phyloP scores from a whole-genome alignment of 441 rosid species.

The Populus hybrid region DNA sequence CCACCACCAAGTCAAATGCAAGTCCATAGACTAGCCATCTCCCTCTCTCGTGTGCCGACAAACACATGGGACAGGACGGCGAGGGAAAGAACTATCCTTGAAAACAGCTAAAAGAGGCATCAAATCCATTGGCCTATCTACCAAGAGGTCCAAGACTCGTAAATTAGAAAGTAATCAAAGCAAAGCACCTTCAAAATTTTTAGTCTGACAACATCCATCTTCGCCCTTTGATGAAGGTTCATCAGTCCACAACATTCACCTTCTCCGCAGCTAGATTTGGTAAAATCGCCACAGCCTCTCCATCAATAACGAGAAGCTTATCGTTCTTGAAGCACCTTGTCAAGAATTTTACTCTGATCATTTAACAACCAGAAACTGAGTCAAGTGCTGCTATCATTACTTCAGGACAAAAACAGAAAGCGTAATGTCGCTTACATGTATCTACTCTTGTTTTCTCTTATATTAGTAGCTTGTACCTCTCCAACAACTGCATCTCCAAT shows the following conservation, averaged over 20 bases:
- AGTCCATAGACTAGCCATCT: no score
- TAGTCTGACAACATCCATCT: no score
- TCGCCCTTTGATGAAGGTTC: neutral
- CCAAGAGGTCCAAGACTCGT: neutral
- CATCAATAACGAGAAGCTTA: constrained; percentile 55
- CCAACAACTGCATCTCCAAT: constrained; percentile 62
- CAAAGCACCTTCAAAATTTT: neutral
- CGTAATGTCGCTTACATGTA: constrained; percentile 46
- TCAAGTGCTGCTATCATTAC: neutral
- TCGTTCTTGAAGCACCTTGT: constrained; percentile 73
- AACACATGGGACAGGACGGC: neutral
- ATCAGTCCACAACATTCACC: neutral
- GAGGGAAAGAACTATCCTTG: neutral
- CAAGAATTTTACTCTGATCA: constrained; percentile 62
- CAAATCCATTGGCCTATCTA: neutral
- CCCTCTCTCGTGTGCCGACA: no score
- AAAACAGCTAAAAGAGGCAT: neutral
- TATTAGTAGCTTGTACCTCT: constrained; percentile 45
- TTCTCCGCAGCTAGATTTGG: constrained; percentile 41
- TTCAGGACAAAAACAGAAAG: neutral
- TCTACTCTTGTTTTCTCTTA: constrained; percentile 58
- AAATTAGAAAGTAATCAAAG: neutral
- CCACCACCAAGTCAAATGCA: no score
- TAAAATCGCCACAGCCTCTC: constrained; percentile 71
- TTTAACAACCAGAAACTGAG: neutral